Evolutionary conservation across 1,139 yeast genomes (phyloP), one percentile per base, ranked within the genome.

Genomic region (Blastobotrys malaysiensis): DNA sequence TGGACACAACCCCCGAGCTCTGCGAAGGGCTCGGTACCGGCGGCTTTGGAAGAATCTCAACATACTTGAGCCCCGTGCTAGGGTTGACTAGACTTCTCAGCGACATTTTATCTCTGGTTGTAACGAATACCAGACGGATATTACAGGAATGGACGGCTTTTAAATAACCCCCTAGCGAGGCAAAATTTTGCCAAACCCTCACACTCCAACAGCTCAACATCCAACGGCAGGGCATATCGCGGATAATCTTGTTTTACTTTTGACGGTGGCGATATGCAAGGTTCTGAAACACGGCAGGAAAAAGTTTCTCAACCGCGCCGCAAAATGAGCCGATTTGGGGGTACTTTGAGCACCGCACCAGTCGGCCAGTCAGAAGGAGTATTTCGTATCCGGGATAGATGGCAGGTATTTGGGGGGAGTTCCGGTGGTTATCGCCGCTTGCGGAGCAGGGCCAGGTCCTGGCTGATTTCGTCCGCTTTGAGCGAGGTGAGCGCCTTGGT

Each of bases 401-500:
- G n/a, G n/a, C n/a, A n/a, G n/a, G n/a, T 26, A 7, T 7, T 26
- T 7, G 9, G 5, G 9, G 13, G 9, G 13, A 6, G 13, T 11
- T 6, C 3, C 36, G 13, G 9, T 20, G 26, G 22, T 11, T 26
- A 46, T 7, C 43, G 49, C 14, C 18, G 27, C 26, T 26, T 27
- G 9, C 54, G 51, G 4, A 53, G 43, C 20, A 47, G 11, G 3
- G 27, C 52, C 9, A 56, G 36, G 46, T 56, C 59, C 22, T 50
- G 43, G 13, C 13, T 19, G 9, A 55, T 31, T 43, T 54, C 56
- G 22, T 55, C 59, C 13, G 54, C 7, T 20, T 53, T 55, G 45
- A 56, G 48, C 46, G 55, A 19, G 16, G 59, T 48, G 21, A 56
- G 49, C 21, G 46, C 50, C 45, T 55, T 52, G 43, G 46, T 45